Evolutionary conservation across 225 moss, liverwort and hornwort genomes (phyloP).

Genomic region (Pseudoscleropodium purum): DNA sequence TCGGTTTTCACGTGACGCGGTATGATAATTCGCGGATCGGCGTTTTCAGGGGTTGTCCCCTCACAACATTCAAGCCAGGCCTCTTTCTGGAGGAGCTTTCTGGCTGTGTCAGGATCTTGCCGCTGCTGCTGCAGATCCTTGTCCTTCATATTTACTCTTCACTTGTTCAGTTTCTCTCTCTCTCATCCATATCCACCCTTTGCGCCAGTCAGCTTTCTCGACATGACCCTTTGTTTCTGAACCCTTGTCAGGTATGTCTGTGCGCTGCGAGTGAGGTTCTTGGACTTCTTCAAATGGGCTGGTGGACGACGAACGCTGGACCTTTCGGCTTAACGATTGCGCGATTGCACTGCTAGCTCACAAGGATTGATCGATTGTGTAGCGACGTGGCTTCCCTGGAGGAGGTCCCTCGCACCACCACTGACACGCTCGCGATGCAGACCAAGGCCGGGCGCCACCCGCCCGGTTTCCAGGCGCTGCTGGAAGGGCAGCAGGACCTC

Average conservation of each 20-base stretch:
- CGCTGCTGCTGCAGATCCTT: background rate
- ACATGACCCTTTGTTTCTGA: background rate
- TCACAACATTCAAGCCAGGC: background rate
- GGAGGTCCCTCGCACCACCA: background rate
- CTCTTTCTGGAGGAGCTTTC: background rate
- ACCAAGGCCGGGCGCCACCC: background rate
- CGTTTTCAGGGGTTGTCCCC: background rate
- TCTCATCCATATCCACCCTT: background rate
- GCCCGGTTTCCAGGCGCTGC: constrained; percentile 18
- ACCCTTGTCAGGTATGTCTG: background rate
- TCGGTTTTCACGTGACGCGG: background rate
- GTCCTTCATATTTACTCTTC: background rate
- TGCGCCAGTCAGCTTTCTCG: background rate
- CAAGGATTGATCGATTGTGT: background rate
- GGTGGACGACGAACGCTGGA: background rate
- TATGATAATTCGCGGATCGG: no score
- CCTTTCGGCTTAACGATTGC: background rate
- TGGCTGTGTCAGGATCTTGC: background rate
- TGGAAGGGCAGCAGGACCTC: constrained; percentile 26
- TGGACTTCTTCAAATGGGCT: background rate
- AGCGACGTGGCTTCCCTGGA: background rate
- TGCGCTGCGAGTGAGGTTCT: background rate
- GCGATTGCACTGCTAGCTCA: background rate
- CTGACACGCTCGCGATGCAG: constrained; percentile 14
- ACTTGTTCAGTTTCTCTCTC: background rate